A percentile compares a stretch with the other conserved stretches of the same genome.
These are phyloP conservation scores for Xerocomellus intermedius DNA, from an alignment of 768 basidiomycete genomes.

Conservation along the genomic window DNA sequence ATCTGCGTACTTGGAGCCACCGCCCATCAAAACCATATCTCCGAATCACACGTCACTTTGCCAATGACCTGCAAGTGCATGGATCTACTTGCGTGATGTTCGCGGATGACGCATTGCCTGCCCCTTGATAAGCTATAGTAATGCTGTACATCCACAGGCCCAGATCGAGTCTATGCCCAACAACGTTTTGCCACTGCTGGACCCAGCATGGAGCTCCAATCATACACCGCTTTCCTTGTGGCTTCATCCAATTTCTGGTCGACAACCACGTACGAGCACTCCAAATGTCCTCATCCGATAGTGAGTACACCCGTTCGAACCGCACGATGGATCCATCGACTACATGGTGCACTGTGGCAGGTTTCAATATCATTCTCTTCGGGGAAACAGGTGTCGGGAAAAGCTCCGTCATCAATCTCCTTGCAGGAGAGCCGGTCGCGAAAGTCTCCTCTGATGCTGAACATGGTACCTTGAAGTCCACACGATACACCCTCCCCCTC, in stretches of 20 bases:
- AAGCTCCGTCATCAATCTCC: slow-evolving; percentile 45
- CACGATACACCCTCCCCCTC: slow-evolving; percentile 21
- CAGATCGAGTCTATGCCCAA: slow-evolving; percentile 7
- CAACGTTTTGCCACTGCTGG: background rate
- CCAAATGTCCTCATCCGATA: slow-evolving; percentile 19
- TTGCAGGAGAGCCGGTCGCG: slow-evolving; percentile 31
- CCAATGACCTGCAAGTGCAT: slow-evolving; percentile 10
- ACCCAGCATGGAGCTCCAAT: background rate
- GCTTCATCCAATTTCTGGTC: background rate
- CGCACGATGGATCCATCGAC: background rate
- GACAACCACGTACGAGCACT: slow-evolving; percentile 2
- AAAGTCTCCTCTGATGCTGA: slow-evolving; percentile 31
- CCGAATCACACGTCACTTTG: background rate
- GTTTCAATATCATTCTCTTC: slow-evolving; percentile 31
- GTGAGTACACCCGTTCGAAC: slow-evolving; percentile 10
- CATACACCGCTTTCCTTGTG: slow-evolving; percentile 5
- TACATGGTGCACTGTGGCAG: background rate
- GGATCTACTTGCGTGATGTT: slow-evolving; percentile 17
- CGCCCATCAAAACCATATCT: background rate
- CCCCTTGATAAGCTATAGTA: background rate
- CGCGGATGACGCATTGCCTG: slow-evolving; percentile 11
- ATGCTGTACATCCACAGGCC: slow-evolving; percentile 20
- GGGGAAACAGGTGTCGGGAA: slow-evolving; percentile 38
- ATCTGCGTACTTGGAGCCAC: background rate
- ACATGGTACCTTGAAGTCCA: slow-evolving; percentile 35